Conservation (phyloP, 2,329 filamentous ascomycete genomes). For the Fusarium begoniae region DNA sequence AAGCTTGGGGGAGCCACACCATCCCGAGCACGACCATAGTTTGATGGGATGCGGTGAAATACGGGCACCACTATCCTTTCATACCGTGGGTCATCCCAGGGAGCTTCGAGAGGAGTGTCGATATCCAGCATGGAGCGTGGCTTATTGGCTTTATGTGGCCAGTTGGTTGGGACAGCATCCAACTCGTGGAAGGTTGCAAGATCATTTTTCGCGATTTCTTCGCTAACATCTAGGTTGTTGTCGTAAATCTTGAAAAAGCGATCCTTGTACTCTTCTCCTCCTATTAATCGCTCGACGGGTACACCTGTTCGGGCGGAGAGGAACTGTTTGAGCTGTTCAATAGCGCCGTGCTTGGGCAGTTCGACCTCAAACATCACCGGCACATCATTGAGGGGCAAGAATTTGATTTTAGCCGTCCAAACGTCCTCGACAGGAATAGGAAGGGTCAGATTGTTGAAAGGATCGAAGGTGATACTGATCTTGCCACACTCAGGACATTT, state of each 20-base stretch:
- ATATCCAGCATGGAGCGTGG: slow-evolving; percentile 62
- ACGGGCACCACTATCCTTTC: slow-evolving; percentile 76
- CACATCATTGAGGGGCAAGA: slow-evolving; percentile 76
- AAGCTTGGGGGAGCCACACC: slow-evolving; percentile 67
- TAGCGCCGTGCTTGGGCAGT: slow-evolving; percentile 77
- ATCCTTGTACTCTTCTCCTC: slow-evolving; percentile 81
- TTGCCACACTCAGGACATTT: slow-evolving; percentile 92
- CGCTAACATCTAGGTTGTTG: slow-evolving; percentile 72
- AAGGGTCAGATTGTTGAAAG: slow-evolving; percentile 92
- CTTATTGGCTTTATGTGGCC: slow-evolving; percentile 65
- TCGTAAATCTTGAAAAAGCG: slow-evolving; percentile 90
- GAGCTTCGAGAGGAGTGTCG: slow-evolving; percentile 50
- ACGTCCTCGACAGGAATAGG: slow-evolving; percentile 88
- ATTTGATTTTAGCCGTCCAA: slow-evolving; percentile 79
- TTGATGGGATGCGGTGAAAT: slow-evolving; percentile 63
- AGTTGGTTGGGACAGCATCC: slow-evolving; percentile 81
- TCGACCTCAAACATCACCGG: slow-evolving; percentile 82
- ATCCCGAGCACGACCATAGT: slow-evolving; percentile 46
- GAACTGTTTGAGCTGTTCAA: slow-evolving; percentile 74
- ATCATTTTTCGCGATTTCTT: slow-evolving; percentile 74
- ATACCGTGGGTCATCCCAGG: slow-evolving; percentile 70
- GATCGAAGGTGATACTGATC: slow-evolving; percentile 98
- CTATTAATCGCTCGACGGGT: slow-evolving; percentile 73
- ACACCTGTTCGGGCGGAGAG: slow-evolving; percentile 75
- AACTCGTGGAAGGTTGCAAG: slow-evolving; percentile 79